Base-by-base conservation (phyloP, 2,329 filamentous ascomycete genomes). In the Fusarium proliferatum region DNA sequence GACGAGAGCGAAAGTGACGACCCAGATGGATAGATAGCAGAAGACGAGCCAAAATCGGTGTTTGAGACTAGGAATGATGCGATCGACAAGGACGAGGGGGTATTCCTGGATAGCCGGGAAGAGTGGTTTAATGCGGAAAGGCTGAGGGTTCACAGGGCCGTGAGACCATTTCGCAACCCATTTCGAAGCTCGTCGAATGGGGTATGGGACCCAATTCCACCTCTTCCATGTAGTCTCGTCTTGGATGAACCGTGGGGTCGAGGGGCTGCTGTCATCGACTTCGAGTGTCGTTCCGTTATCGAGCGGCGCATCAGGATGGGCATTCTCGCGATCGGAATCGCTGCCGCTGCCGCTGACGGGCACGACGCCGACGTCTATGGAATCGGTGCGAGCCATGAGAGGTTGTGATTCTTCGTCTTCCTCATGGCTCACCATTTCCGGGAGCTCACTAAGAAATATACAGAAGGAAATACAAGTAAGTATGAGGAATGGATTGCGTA, bases 1-100 rank as follows among this genome's bases (percentile, higher is more conserved):
- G 30, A 96, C 88, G 46, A 94, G 80, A 28, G 88, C 86, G 80
- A 95, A 96, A 1, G 88, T 87, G 56, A 93, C 79, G 21, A 94
- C 81, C 94, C 93, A 96, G 57, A 88, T 81, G 36, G 88, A 86
- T 55, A 93, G 88, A 72, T 91, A 92, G 41, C 85, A 82, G 48
- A 90, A 81, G 56, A 93, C 83, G 10, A 93, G 83, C 75, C 84
- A 84, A n/a, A 88, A 79, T 45, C 90, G 89, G 59, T 92, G 90
- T 71, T 84, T 88, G 70, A 82, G 83, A 65, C 87, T 87, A 0
- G 92, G 91, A 5, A 93, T 82, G 74, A 89, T 88, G 61, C 84
- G 87, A 71, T 94, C 88, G 64, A 94, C 79, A 46, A 94, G 81
- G 49, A 83, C 82, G 67, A 93, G 84, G 3, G 93, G 94, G 38